Percentiles rank a stretch among this genome's conserved stretches.
phyloP scores from a whole-genome alignment of 2,329 filamentous ascomycete genomes.

The Paraconiothyrium sp. region DNA sequence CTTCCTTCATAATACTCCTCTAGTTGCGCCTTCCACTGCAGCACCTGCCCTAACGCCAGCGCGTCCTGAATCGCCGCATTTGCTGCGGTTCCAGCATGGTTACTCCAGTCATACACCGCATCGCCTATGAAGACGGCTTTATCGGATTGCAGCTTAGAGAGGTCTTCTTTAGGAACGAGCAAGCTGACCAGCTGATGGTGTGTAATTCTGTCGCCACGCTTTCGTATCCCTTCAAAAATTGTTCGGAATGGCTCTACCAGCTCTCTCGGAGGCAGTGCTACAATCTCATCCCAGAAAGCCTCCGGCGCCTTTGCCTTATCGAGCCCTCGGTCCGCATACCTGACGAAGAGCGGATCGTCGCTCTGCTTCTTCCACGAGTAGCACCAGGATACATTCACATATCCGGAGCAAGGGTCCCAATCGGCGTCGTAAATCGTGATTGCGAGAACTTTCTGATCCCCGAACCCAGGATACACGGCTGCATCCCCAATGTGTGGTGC shows the following conservation, averaged over 20 bases:
- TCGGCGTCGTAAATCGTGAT: slow-evolving; percentile 8
- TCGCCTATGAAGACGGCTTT: slow-evolving; percentile 5
- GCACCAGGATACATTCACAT: slow-evolving; percentile 4
- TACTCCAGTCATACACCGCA: slow-evolving; percentile 7
- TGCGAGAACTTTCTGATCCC: slow-evolving; percentile 1
- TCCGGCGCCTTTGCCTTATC: neutral
- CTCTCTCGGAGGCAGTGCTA: neutral
- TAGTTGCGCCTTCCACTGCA: neutral
- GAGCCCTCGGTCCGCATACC: neutral
- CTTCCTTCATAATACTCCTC: neutral
- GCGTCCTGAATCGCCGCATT: slow-evolving; percentile 7
- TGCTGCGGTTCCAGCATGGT: slow-evolving; percentile 4
- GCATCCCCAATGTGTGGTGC: neutral
- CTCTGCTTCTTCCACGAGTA: neutral
- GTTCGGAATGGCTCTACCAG: slow-evolving; percentile 1
- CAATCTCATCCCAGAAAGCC: slow-evolving; percentile 2
- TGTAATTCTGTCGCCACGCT: neutral
- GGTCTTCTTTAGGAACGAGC: neutral
- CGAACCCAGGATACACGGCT: slow-evolving; percentile 5
- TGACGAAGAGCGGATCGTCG: neutral
- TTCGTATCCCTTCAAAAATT: neutral
- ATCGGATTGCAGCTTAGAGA: neutral
- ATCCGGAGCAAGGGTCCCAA: slow-evolving; percentile 1
- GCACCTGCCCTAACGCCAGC: slow-evolving; percentile 3
- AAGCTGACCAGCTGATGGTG: slow-evolving; percentile 8